Percentiles rank a stretch among this genome's conserved stretches.
phyloP scores from a whole-genome alignment of 148 eudicot genomes.

The Rhododendron mucronatum region DNA sequence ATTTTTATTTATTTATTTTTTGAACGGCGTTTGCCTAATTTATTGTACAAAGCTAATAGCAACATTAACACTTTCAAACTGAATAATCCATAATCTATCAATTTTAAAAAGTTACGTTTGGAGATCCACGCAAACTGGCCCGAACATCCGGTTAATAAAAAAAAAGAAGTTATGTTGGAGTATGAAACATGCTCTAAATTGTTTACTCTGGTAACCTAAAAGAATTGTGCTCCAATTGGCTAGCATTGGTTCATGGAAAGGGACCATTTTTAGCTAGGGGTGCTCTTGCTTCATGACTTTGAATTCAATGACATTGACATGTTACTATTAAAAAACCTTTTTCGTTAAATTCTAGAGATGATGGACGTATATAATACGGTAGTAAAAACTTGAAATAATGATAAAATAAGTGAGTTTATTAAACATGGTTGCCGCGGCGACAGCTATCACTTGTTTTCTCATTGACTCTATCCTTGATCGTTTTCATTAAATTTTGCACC shows the following conservation, averaged over 20 bases:
- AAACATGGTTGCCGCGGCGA: not conserved
- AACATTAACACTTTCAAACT: not conserved
- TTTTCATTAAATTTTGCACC: not conserved
- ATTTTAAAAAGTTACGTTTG: not conserved
- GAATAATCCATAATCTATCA: not conserved
- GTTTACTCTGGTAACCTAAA: not conserved
- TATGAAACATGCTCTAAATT: not conserved
- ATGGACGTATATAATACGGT: not conserved
- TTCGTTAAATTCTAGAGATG: not conserved
- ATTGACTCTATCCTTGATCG: not conserved
- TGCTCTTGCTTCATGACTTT: not conserved
- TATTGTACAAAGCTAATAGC: not conserved
- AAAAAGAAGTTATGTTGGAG: not conserved
- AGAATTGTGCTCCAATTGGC: not conserved
- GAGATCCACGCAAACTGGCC: fast-evolving
- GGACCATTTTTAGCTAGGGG: not conserved
- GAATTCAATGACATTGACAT: not conserved
- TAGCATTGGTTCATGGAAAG: not conserved
- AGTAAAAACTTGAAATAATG: not conserved
- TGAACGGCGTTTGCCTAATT: not conserved
- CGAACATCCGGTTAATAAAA: too few species aligned
- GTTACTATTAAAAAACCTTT: not conserved
- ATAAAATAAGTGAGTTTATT: not conserved
- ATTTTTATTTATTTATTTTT: too few species aligned
- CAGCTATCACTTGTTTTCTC: not conserved